phyloP scores from a whole-genome alignment of 306 rosid genomes.

The Vachellia pachyceras region DNA sequence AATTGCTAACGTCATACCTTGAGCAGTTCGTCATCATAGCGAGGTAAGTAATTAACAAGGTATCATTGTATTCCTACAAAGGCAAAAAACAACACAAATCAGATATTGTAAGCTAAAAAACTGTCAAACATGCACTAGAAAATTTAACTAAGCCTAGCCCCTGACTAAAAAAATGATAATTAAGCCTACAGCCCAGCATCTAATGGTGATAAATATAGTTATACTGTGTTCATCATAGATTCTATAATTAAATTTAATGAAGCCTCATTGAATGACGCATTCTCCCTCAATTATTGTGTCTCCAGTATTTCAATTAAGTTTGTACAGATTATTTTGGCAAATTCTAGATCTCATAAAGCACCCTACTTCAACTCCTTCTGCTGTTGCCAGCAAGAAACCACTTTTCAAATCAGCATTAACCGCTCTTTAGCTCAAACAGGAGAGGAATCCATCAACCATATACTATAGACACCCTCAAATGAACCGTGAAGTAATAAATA shows the following conservation, averaged over 20 bases:
- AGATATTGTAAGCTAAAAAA: conserved; percentile 25
- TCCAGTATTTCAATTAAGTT: neutral
- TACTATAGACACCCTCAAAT: conserved; percentile 1
- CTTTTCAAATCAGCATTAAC: neutral
- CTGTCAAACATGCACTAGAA: conserved; percentile 1
- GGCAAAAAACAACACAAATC: conserved; percentile 3
- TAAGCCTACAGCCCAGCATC: conserved; percentile 3
- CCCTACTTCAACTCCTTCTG: neutral
- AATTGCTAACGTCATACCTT: conserved; percentile 60
- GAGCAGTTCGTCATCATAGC: conserved; percentile 98
- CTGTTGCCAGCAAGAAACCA: neutral
- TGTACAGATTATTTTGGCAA: neutral
- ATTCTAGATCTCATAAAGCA: neutral
- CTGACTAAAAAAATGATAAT: neutral
- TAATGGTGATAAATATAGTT: neutral
- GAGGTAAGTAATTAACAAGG: conserved; percentile 80
- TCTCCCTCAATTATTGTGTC: neutral
- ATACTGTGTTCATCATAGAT: neutral
- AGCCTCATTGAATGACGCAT: neutral
- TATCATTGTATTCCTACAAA: conserved; percentile 88
- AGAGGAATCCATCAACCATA: neutral
- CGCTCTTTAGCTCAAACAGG: conserved; percentile 1
- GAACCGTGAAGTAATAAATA: neutral
- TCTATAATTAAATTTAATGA: conserved; percentile 1
- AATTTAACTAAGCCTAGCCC: neutral